Evolutionary conservation across 352 stramenopile genomes (phyloP).

Genomic region (Aphanomyces astaci): DNA sequence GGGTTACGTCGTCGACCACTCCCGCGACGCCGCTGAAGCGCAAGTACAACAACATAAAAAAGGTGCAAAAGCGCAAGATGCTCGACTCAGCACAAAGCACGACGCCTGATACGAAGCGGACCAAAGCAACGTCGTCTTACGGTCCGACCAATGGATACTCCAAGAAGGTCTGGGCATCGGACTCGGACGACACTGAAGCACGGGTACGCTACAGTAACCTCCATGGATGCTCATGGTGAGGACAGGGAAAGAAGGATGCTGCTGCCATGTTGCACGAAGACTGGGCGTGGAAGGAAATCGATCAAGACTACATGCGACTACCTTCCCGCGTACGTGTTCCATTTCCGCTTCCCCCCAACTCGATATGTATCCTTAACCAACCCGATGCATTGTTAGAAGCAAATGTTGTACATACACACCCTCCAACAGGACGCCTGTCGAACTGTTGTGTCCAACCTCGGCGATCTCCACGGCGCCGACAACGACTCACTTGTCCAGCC

Average conservation of each 20-base stretch:
- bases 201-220: not conserved
- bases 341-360: not conserved
- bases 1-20: not conserved
- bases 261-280: not conserved
- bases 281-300: constrained; percentile 16
- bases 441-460: not conserved
- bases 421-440: not conserved
- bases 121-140: not conserved
- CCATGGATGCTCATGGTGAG: not conserved
- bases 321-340: not conserved
- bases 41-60: not conserved
- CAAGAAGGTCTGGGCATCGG: no score
- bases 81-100: not conserved
- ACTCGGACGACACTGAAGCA: no score
- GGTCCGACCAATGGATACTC: no score
- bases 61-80: not conserved
- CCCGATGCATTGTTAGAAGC: not conserved
- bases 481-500: no score
- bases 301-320: constrained; percentile 7
- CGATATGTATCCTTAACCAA: not conserved
- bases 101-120: not conserved
- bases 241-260: not conserved
- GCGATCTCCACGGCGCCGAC: not conserved
- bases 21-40: not conserved
- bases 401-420: not conserved